Percentiles rank a stretch among this genome's conserved stretches.
Conservation (phyloP, 2,329 filamentous ascomycete species). For the Daldinia sp. region DNA sequence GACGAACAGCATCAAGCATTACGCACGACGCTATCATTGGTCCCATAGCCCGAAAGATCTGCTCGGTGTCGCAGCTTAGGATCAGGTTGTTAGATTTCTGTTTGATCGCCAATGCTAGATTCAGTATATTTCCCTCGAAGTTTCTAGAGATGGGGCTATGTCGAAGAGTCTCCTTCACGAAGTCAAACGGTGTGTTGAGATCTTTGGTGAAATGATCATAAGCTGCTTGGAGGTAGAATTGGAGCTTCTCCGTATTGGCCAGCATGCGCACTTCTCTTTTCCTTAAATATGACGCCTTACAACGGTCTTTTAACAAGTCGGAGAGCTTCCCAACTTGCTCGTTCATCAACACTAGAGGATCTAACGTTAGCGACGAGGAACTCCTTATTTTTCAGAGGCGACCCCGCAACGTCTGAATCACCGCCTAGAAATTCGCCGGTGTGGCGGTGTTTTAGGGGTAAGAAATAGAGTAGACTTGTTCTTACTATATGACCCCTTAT, state of each 20-base stretch:
- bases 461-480: not conserved
- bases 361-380: slow-evolving; percentile 16
- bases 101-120: slow-evolving; percentile 48
- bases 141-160: slow-evolving; percentile 50
- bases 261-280: slow-evolving; percentile 59
- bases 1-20: slow-evolving; percentile 52
- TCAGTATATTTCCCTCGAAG: slow-evolving; percentile 52
- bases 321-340: slow-evolving; percentile 62
- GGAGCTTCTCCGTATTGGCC: slow-evolving; percentile 48
- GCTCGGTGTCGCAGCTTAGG: slow-evolving; percentile 45
- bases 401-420: too few relatives aligned
- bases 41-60: slow-evolving; percentile 50
- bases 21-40: slow-evolving; percentile 53
- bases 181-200: slow-evolving; percentile 52
- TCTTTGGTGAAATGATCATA: slow-evolving; percentile 52
- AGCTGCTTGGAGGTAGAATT: slow-evolving; percentile 51
- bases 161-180: slow-evolving; percentile 52
- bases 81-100: slow-evolving; percentile 38
- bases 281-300: slow-evolving; percentile 55
- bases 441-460: not conserved
- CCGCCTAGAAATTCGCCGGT: not conserved
- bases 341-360: slow-evolving; percentile 59
- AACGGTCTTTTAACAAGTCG: slow-evolving; percentile 56
- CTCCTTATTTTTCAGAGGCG: not conserved
- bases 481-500: slow-evolving; percentile 52